Base-by-base conservation (phyloP, 352 stramenopile genomes). In the Phytopythium kandeliae region DNA sequence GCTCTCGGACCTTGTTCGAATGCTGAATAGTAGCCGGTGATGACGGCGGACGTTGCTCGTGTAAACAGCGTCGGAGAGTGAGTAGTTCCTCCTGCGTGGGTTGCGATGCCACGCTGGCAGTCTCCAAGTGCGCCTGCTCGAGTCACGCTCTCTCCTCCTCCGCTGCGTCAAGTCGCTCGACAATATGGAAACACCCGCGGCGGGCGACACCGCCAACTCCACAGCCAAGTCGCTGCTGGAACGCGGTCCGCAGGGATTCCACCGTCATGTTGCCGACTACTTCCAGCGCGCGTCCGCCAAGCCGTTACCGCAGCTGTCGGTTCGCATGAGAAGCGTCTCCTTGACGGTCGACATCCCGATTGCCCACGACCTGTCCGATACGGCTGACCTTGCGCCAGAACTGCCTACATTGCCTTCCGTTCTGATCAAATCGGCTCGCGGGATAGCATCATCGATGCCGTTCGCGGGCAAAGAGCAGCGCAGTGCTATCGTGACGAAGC, bases 331-430 rank as follows among this genome's bases (percentile, higher is more conserved):
- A 12, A 33, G 65, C 35, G 43, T 83, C 22, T 71, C 71, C 19
- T 50, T 78, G 44, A 57, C 58, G 11, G 63, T 69, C 3, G 37
- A 69, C 31, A 58, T 53, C 4, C 9, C 48, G 2, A 26, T 40
- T 12, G 26, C 44, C 3, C 51, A 50, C 49, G 49, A 66, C 0
- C 38, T 43, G 5, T 22, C 41, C n/a, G n/a, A 25, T 11, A 21
- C 33, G 8, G 16, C 47, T 31, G 47, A 24, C 31, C 19, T 42
- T 25, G 36, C 45, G 30, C 24, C 31, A 1, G 55, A 69, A 35
- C 57, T 82, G 16, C 68, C 68, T n/a, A 78, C 68, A 3, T 60
- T 78, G 22, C 50, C 54, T 2, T 65, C 38, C 12, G 59, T 65
- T 25, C 44, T 63, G 19, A 48, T 33, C 36, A 57, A 48, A 28